Base-by-base conservation (phyloP, 208 protist species). In the Leishmania guyanensis region DNA sequence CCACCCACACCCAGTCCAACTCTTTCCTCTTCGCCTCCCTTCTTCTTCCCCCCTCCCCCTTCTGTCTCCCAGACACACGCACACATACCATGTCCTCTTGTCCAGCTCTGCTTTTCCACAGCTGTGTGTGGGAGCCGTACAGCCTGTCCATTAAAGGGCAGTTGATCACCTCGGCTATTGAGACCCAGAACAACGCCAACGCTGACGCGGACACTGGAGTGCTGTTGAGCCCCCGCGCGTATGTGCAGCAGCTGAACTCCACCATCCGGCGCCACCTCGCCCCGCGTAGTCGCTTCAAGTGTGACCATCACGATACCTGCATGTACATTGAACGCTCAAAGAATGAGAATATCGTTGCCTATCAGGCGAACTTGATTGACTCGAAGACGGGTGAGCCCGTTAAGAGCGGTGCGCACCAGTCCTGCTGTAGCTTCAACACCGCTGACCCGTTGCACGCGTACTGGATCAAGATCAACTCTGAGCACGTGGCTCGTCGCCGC, bases 241-340 rank as follows among this genome's bases (percentile, higher is more conserved):
- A 89, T 58, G 87, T 89, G 43, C 86, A 86, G 70, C 86, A 58
- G 16, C 87, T 96, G 68, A 93, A 94, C 85, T 62, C 75, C n/a
- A 43, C 79, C 29, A 69, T 91, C 14, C 89, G 89, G 62, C 22
- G 75, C 56, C 72, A 79, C 71, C 81, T 92, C 9, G 68, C 72
- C 0, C 65, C 85, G n/a, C 93, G 93, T 46, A 56, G 29, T 14
- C 91, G 93, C 78, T 96, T 93, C 82, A 83, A 80, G 12, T 73
- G 89, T 20, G 93, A 96, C 73, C 89, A 93, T 80, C 86, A 84
- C 46, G 91, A 95, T 85, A 96, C 87, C 20, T 95, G 91, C 81
- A 88, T 94, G 89, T 95, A 92, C 88, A 95, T 96, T 83, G 83
- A 86, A 75, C 93, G 93, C 66, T 94, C 89, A 68, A 95, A 95